These are phyloP conservation scores for Inonotus hispidus DNA, from an alignment of 1,284 basidiomycete species.

Conservation along the genomic window DNA sequence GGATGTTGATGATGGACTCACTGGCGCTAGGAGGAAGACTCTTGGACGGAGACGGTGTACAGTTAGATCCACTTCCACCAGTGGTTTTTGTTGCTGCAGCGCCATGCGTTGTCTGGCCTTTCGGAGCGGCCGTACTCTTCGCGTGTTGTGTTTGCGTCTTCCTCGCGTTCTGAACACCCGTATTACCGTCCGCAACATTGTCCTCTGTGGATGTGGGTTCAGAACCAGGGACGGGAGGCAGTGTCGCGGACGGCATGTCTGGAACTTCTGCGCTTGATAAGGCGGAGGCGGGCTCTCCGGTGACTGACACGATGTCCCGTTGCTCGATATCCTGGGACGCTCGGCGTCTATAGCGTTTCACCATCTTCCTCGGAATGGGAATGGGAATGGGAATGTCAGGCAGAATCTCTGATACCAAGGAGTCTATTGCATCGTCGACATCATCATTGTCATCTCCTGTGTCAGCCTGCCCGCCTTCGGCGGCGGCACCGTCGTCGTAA, in stretches of 20 bases:
- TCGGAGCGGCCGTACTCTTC: conserved; percentile 5
- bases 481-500: conserved; percentile 2
- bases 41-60: conserved; percentile 41
- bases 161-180: conserved; percentile 9
- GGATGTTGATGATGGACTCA: conserved; percentile 24
- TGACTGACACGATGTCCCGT: too few species aligned
- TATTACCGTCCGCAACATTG: conserved; percentile 8
- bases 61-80: conserved; percentile 21
- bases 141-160: conserved; percentile 25
- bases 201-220: conserved; percentile 25
- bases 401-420: neutral
- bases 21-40: conserved; percentile 39
- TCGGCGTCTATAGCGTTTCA: conserved; percentile 5
- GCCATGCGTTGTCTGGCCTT: conserved; percentile 2
- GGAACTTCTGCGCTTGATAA: too few species aligned
- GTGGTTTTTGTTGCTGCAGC: conserved; percentile 15
- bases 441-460: neutral
- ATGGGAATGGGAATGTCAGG: conserved; percentile 1
- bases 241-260: neutral
- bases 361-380: conserved; percentile 10
- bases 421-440: neutral
- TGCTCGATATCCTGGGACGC: too few species aligned
- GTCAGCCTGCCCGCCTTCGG: neutral
- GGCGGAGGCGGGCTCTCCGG: too few species aligned
- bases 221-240: conserved; percentile 18